These are phyloP conservation scores for Cyanidium caldarium DNA, from an alignment of 23 red algal species.

Conservation along the genomic window DNA sequence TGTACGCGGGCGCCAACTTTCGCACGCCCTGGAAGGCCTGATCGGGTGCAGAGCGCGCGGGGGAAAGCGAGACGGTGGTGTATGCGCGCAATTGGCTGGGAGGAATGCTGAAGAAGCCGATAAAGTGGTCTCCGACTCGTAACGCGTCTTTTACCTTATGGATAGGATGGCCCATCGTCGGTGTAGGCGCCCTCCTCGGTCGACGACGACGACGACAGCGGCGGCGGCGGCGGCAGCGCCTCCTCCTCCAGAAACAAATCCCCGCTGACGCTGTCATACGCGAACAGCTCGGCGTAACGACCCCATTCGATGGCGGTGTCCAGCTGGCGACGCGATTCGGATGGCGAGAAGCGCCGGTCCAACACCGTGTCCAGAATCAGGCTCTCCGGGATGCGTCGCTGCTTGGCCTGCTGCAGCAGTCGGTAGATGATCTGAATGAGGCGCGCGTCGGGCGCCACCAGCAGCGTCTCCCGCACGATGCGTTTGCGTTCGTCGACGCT, in stretches of 20 bases:
- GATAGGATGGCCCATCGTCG: no score
- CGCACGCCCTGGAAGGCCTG: constrained; percentile 53
- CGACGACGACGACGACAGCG: no score
- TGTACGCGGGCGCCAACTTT: constrained; percentile 71
- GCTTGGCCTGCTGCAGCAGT: constrained; percentile 41
- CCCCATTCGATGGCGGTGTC: constrained; percentile 99
- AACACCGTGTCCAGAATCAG: constrained; percentile 96
- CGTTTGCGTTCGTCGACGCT: constrained; percentile 85
- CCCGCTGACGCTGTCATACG: constrained; percentile 61
- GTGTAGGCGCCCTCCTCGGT: no score
- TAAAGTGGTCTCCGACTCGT: no score
- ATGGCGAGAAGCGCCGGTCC: constrained; percentile 70
- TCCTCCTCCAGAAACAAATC: constrained; percentile 69
- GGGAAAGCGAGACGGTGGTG: no score
- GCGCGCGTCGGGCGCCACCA: constrained; percentile 28
- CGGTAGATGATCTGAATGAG: constrained; percentile 61
- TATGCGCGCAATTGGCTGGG: no score
- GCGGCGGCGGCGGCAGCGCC: no score
- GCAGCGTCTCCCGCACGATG: constrained; percentile 49
- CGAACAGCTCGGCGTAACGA: constrained; percentile 88
- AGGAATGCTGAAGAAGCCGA: no score
- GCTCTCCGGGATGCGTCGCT: constrained; percentile 63
- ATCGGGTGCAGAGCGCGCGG: no score
- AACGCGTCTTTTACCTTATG: no score
- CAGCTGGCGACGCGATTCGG: constrained; percentile 63